phyloP scores from a whole-genome alignment of 2,329 filamentous ascomycete species.

The Colletotrichum orbiculare region DNA sequence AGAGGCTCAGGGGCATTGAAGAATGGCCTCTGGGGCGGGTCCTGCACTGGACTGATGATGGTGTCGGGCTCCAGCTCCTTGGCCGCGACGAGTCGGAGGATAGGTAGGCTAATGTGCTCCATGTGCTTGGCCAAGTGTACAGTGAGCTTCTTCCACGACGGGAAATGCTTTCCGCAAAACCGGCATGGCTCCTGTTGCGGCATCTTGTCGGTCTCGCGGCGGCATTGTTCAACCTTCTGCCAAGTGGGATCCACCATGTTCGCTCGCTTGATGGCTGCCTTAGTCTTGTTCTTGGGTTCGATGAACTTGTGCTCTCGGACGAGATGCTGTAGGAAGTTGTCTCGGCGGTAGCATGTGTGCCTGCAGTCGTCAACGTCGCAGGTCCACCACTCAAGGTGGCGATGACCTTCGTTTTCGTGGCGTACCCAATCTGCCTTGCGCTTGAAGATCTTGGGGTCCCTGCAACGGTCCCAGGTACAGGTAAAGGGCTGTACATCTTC shows the following conservation, averaged over 20 bases:
- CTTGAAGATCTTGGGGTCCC: constrained; percentile 91
- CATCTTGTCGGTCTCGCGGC: constrained; percentile 71
- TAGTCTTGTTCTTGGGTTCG: constrained; percentile 84
- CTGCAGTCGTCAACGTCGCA: constrained; percentile 84
- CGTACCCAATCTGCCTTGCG: constrained; percentile 96
- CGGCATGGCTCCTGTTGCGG: constrained; percentile 84
- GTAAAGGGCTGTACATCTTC: constrained; percentile 95
- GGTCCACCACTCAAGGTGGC: constrained; percentile 91
- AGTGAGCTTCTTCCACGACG: constrained; percentile 91
- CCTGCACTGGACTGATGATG: constrained; percentile 75
- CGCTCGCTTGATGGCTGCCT: constrained; percentile 72
- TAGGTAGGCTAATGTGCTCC: constrained; percentile 88
- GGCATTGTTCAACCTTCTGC: constrained; percentile 82
- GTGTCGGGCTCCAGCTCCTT: constrained; percentile 68
- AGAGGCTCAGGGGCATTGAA: constrained; percentile 45
- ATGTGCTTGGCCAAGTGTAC: constrained; percentile 96
- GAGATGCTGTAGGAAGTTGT: constrained; percentile 93
- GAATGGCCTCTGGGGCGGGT: constrained; percentile 55
- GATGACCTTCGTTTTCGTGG: constrained; percentile 91
- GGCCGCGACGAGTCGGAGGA: constrained; percentile 70
- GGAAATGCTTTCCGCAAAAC: constrained; percentile 85
- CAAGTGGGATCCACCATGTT: constrained; percentile 73
- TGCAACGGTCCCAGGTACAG: constrained; percentile 87
- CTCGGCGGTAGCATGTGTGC: constrained; percentile 86
- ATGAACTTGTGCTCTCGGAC: constrained; percentile 89